Evolutionary conservation across 2,329 filamentous ascomycete genomes (phyloP).

Genomic region (Colletotrichum sp.): DNA sequence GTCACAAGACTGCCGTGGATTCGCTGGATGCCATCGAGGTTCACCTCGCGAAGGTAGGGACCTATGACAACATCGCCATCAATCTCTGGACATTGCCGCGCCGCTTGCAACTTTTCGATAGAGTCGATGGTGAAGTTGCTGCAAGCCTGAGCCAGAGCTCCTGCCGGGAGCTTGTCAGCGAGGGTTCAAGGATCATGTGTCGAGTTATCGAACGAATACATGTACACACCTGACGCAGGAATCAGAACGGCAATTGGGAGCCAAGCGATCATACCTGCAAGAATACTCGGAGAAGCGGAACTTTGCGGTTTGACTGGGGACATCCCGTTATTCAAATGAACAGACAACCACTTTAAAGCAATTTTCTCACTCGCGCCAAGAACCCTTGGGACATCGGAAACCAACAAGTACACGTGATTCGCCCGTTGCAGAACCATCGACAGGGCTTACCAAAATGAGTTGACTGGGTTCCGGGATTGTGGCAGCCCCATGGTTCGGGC

Average conservation of each 20-base stretch:
- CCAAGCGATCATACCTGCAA: too few relatives aligned
- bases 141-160: neutral
- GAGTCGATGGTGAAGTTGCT: neutral
- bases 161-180: neutral
- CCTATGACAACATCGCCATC: neutral
- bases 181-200: neutral
- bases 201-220: too few relatives aligned
- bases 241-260: too few relatives aligned
- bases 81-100: neutral
- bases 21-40: neutral
- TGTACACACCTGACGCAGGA: too few relatives aligned
- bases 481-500: too few relatives aligned
- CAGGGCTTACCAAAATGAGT: neutral
- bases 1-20: neutral
- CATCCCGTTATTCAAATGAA: too few relatives aligned
- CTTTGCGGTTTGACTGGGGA: too few relatives aligned
- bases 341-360: too few relatives aligned
- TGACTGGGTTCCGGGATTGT: neutral
- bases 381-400: neutral
- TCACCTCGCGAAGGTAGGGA: neutral
- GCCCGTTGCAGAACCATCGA: neutral
- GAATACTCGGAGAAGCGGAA: too few relatives aligned
- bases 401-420: neutral
- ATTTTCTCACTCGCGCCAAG: too few relatives aligned
- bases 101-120: neutral